Conservation (phyloP, 148 eudicot species). For the Vaccinium vitisidaea region DNA sequence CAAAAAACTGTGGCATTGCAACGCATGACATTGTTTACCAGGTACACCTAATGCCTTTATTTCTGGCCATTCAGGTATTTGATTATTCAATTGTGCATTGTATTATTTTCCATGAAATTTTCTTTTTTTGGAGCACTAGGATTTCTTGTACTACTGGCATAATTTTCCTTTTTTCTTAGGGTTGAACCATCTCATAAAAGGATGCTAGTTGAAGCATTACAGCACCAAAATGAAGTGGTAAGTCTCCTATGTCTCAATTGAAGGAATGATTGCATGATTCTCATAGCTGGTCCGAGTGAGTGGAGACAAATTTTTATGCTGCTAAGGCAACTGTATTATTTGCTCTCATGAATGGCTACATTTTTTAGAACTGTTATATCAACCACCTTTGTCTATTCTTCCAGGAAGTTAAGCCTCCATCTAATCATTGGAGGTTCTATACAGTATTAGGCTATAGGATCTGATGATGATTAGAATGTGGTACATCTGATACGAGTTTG, state of each 20-base stretch:
- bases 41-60: slow-evolving; percentile 39
- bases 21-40: slow-evolving; percentile 79
- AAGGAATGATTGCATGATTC: slow-evolving; percentile 1
- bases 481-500: not conserved
- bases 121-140: not conserved
- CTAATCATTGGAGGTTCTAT: slow-evolving; percentile 10
- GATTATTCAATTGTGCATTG: not conserved
- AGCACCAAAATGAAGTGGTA: slow-evolving; percentile 98
- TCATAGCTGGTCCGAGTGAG: not conserved
- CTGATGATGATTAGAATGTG: not conserved
- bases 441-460: not conserved
- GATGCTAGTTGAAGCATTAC: slow-evolving; percentile 97
- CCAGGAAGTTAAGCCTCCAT: not conserved
- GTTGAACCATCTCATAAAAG: slow-evolving; percentile 99
- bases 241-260: slow-evolving; percentile 14
- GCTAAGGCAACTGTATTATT: not conserved
- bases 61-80: not conserved
- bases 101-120: not conserved
- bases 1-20: slow-evolving; percentile 88
- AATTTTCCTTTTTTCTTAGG: slow-evolving; percentile 38
- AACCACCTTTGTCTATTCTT: not conserved
- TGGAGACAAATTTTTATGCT: not conserved
- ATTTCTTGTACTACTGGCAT: slow-evolving; percentile 1
- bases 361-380: not conserved
- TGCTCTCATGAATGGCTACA: not conserved